Evolutionary conservation across 1,139 yeast genomes (phyloP), one percentile per base, ranked within the genome.

Genomic region (Sugiyamaella novakii): DNA sequence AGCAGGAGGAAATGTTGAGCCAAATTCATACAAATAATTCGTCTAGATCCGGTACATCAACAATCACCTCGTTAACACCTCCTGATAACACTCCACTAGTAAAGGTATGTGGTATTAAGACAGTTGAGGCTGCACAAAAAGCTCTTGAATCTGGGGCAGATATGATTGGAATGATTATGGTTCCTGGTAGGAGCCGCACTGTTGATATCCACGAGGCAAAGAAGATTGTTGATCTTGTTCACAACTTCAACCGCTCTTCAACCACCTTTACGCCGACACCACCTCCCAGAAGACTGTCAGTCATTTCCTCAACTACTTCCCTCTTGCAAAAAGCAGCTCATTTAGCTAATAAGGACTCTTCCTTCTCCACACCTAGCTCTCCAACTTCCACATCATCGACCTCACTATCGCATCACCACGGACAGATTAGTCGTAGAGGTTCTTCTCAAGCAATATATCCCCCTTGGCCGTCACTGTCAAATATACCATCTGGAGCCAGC

Each of bases 81-180:
- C n/a, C 37, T 7, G 43, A 37, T 15, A 25, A 39, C 21, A 19
- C 38, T 1, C 64, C 65, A 28, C 59, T 80, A 17, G 84, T 86
- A 14, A 92, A 92, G 64, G 81, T 91, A 2, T 92, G 98, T 66
- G 98, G 98, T 0, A 64, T 91, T 21, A 78, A 79, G 59, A 75
- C 84, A 2, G 64, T 69, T 0, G 85, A 80, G 40, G 87, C 88
- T 0, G 98, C 97, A 0, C 55, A 68, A 28, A 64, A 62, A 2
- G 97, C 97, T 0, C 69, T 88, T 0, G 79, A 76, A 0, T 59
- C 73, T 11, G 95, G 94, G 0, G 91, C 97, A 0, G 79, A 85
- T 57, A 67, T 88, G 46, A 61, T 92, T 4, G 98, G 98, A 1
- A 80, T 87, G 64, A 92, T 92, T 35, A 65, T 92, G 61, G 98